Evolutionary conservation across 1,284 basidiomycete genomes (phyloP).

Genomic region (Puccinia novopanici): DNA sequence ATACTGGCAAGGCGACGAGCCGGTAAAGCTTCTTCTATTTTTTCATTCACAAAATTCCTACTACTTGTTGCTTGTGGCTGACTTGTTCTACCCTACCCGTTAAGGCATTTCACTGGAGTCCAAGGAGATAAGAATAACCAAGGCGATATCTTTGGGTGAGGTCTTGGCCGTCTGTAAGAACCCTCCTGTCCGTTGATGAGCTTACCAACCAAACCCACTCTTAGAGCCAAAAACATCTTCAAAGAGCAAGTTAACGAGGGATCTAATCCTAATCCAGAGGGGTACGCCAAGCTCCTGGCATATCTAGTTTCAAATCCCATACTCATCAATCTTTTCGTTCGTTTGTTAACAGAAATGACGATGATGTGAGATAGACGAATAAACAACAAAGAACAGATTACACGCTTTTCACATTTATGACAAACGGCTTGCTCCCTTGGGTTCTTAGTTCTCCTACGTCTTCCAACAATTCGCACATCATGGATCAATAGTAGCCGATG

Average conservation of each 20-base stretch:
- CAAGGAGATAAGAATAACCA: slow-evolving; percentile 46
- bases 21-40: neutral
- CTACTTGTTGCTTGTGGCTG: no score
- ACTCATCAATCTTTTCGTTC: neutral
- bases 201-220: neutral
- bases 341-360: neutral
- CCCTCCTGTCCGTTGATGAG: neutral
- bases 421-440: neutral
- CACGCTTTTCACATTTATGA: neutral
- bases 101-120: slow-evolving; percentile 46
- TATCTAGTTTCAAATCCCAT: neutral
- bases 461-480: neutral
- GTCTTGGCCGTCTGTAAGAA: neutral
- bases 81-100: neutral
- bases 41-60: neutral
- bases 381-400: neutral
- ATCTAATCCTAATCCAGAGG: slow-evolving; percentile 3
- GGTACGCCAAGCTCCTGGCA: neutral
- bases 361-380: neutral
- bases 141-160: slow-evolving; percentile 47
- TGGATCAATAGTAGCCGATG: slow-evolving; percentile 5
- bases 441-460: slow-evolving; percentile 15
- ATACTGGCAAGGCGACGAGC: slow-evolving; percentile 25
- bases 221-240: slow-evolving; percentile 32
- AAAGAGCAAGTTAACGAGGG: neutral